These are phyloP conservation scores for Diaporthe sp. DNA, from an alignment of 2,329 filamentous ascomycete genomes.

Conservation along the genomic window DNA sequence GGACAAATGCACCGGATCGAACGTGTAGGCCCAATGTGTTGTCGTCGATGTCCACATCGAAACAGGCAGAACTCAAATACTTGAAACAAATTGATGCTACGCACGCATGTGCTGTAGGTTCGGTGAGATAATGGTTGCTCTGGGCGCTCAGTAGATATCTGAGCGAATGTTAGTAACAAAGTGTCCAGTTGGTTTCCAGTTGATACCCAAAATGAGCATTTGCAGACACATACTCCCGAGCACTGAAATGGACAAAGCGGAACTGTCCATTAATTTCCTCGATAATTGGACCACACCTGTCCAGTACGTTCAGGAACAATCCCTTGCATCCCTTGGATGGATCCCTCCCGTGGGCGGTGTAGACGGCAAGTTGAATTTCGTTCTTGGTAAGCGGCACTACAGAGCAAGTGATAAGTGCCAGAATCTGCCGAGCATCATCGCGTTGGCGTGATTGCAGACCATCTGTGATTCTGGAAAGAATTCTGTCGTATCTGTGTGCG, in stretches of 20 bases:
- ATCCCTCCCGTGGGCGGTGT: background rate
- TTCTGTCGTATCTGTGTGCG: background rate
- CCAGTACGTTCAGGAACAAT: background rate
- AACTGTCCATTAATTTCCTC: background rate
- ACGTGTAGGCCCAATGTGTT: background rate
- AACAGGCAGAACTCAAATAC: background rate
- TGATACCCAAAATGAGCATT: background rate
- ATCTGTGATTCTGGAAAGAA: background rate
- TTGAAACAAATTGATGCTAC: background rate
- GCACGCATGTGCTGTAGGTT: background rate
- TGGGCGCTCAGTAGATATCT: slow-evolving; percentile 1
- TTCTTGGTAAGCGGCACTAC: background rate
- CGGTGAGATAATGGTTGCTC: background rate
- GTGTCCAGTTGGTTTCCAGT: background rate
- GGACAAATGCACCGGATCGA: background rate
- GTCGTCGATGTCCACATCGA: background rate
- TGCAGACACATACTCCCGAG: background rate
- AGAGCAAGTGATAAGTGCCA: background rate
- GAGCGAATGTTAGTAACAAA: background rate
- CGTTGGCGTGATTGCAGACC: background rate
- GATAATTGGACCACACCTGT: background rate
- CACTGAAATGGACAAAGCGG: background rate
- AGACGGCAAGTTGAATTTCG: background rate
- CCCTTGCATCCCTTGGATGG: background rate
- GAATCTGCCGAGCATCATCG: background rate